These are phyloP conservation scores for Lentinula boryana DNA, from an alignment of 768 basidiomycete species.

Conservation along the genomic window DNA sequence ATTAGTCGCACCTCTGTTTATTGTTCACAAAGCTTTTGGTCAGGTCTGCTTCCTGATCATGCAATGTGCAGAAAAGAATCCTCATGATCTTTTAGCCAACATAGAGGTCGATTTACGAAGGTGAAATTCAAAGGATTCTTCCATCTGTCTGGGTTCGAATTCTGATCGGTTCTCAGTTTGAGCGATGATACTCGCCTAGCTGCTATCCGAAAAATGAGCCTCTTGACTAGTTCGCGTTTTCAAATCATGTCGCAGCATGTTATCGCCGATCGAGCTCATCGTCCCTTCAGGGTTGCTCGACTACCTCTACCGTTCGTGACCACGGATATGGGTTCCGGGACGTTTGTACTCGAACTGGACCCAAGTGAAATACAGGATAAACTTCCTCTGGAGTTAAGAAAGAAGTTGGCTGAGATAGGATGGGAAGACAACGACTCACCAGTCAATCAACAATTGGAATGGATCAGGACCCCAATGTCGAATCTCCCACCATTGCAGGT, in stretches of 20 bases:
- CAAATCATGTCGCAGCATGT: constrained; percentile 61
- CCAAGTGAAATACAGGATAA: constrained; percentile 41
- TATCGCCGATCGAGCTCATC: constrained; percentile 52
- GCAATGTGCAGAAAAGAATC: constrained; percentile 65
- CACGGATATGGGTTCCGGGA: constrained; percentile 65
- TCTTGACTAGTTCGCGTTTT: constrained; percentile 61
- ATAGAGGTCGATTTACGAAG: constrained; percentile 54
- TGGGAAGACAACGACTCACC: constrained; percentile 60
- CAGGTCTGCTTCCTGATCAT: constrained; percentile 63
- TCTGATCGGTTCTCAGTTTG: constrained; percentile 28
- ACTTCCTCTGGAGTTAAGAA: constrained; percentile 59
- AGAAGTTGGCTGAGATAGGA: constrained; percentile 66
- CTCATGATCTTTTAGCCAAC: constrained; percentile 38
- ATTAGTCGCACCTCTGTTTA: background rate
- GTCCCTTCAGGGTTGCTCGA: constrained; percentile 69
- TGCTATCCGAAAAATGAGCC: constrained; percentile 50
- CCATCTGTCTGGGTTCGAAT: background rate
- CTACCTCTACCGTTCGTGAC: constrained; percentile 68
- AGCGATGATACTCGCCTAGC: constrained; percentile 40
- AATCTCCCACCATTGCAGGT: constrained; percentile 53
- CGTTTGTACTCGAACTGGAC: constrained; percentile 51
- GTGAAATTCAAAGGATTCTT: constrained; percentile 20
- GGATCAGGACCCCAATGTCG: constrained; percentile 61
- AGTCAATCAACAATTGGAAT: constrained; percentile 49
- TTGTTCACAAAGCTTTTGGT: background rate